These are phyloP conservation scores for Fusarium graminum DNA, from an alignment of 2,329 filamentous ascomycete species.

Conservation along the genomic window DNA sequence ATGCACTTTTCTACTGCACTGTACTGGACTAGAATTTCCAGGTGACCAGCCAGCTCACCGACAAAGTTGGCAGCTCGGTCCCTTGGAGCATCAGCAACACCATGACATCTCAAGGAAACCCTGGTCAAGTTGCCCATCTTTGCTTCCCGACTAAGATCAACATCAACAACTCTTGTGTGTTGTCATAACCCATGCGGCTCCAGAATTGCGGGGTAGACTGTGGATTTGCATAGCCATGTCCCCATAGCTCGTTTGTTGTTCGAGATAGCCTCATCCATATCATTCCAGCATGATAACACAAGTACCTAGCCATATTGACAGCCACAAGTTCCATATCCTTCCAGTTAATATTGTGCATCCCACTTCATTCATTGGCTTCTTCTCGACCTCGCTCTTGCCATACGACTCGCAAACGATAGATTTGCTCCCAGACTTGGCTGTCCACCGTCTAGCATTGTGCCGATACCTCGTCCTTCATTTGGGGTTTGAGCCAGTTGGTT, in stretches of 20 bases:
- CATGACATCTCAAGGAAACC: slow-evolving; percentile 4
- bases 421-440: slow-evolving; percentile 4
- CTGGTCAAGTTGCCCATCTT: slow-evolving; percentile 22
- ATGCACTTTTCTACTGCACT: slow-evolving; percentile 32
- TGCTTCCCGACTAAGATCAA: slow-evolving; percentile 15
- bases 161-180: slow-evolving; percentile 18
- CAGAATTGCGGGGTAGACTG: slow-evolving; percentile 44
- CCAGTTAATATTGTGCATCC: neutral
- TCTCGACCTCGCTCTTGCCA: slow-evolving; percentile 23
- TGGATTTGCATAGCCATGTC: slow-evolving; percentile 16
- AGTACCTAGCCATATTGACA: neutral
- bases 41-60: slow-evolving; percentile 29
- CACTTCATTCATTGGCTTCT: slow-evolving; percentile 7
- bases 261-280: slow-evolving; percentile 38
- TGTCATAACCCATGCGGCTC: slow-evolving; percentile 34
- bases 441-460: neutral
- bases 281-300: slow-evolving; percentile 14
- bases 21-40: slow-evolving; percentile 20
- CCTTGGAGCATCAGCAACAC: neutral
- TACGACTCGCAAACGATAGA: slow-evolving; percentile 40
- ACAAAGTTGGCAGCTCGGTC: slow-evolving; percentile 16
- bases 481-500: slow-evolving; percentile 8
- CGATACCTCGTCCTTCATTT: slow-evolving; percentile 4
- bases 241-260: slow-evolving; percentile 7
- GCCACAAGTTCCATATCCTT: neutral